Base-by-base conservation (phyloP, 148 eudicot species). In the Tetragonia tetragonoides region DNA sequence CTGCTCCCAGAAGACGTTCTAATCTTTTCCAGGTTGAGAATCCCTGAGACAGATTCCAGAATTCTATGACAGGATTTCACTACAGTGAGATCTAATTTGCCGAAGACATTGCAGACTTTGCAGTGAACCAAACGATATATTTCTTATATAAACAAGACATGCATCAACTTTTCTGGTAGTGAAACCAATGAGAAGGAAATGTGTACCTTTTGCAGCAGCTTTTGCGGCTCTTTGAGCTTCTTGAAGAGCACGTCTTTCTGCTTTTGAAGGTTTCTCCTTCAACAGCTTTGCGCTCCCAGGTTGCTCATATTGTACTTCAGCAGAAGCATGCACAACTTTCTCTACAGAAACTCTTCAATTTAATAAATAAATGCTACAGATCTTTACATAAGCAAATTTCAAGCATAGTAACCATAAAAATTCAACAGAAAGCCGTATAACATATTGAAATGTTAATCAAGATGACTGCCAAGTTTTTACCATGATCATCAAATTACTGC, bases 161-260 rank as follows among this genome's bases (percentile, higher is more conserved):
- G 64, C 49, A 74, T n/a, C 23, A 15, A 65, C 20, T 54, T 34
- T 38, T 7, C 34, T 11, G 37, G 3, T 53, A 59, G 15, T 56
- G 51, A 46, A 39, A 75, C 49, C 61, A 68, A 53, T 17, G 24
- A 62, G 28, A 20, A 61, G 9, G 51, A 28, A 14, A 67, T 49
- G 18, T 24, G 59, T 68, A 91, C 99, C 96, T 92, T 90, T 95
- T 9, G 94, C 86, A 77, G 96, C 91, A 84, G 93, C 93, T 82
- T 95, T 95, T 64, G 96, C 99, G 87, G 99, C 94, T 82, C 97
- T 84, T 78, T 93, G 97, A 68, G 97, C 87, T 80, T 95, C 99
- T 81, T 95, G 99, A 79, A 90, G 85, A 61, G 99, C 93, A 83
- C 99, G 92, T 61, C 99, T 88, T 79, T 95, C 99, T 28, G 99